Percentiles rank a stretch among this genome's conserved stretches.
Conservation (phyloP, 306 rosid genomes). For the Sindora glabra region DNA sequence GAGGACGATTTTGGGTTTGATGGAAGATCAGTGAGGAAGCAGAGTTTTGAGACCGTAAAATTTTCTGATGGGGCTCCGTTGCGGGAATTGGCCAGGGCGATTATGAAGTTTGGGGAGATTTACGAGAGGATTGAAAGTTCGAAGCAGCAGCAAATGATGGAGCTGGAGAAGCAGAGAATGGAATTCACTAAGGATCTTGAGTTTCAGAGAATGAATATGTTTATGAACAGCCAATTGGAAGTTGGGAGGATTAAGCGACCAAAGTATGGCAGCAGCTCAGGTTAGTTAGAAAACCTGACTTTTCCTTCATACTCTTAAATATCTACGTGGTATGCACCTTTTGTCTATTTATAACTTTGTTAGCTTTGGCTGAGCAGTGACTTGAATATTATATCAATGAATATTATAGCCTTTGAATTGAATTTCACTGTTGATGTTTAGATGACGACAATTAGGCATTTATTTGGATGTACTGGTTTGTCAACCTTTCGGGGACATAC, state of each 20-base stretch:
- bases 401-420: no score
- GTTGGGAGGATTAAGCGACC: conserved; percentile 30
- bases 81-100: conserved; percentile 41
- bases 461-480: neutral
- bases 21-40: conserved; percentile 6
- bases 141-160: conserved; percentile 32
- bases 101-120: conserved; percentile 35
- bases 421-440: no score
- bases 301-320: neutral
- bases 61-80: conserved; percentile 24
- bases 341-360: no score
- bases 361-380: no score
- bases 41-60: conserved; percentile 12
- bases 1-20: neutral
- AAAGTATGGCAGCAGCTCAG: neutral
- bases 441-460: neutral
- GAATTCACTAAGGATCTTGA: conserved; percentile 42
- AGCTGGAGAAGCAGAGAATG: conserved; percentile 49
- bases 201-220: conserved; percentile 38
- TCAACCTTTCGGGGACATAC: neutral
- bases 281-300: neutral
- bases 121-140: conserved; percentile 41
- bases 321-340: no score
- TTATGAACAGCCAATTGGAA: conserved; percentile 41
- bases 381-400: no score